phyloP scores from a whole-genome alignment of 2,329 filamentous ascomycete species.

The Trichoderma asperellum region DNA sequence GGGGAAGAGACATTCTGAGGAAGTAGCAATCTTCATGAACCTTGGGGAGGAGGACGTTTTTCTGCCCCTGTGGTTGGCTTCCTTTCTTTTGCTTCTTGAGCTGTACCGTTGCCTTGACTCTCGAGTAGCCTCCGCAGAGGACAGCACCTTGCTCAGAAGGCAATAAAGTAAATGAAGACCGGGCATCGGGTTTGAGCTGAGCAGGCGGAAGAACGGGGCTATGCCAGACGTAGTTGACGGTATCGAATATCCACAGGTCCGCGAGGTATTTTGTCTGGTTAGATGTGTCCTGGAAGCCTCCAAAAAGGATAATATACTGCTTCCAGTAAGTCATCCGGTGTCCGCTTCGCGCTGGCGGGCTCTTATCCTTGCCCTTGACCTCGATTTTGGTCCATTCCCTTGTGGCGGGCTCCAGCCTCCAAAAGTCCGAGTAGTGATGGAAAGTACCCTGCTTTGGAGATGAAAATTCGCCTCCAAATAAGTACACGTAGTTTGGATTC shows the following conservation, averaged over 20 bases:
- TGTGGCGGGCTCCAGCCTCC: constrained; percentile 80
- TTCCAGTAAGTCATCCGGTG: constrained; percentile 98
- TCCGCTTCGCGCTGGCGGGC: constrained; percentile 83
- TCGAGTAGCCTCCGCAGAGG: constrained; percentile 90
- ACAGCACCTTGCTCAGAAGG: constrained; percentile 90
- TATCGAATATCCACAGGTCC: constrained; percentile 96
- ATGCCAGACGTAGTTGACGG: constrained; percentile 82
- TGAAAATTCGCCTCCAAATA: constrained; percentile 96
- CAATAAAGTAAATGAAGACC: constrained; percentile 89
- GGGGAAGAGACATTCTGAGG: constrained; percentile 75
- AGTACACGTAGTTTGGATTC: constrained; percentile 81
- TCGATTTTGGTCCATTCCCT: constrained; percentile 94
- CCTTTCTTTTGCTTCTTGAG: constrained; percentile 66
- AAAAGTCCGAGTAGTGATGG: constrained; percentile 99
- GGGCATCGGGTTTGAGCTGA: constrained; percentile 83
- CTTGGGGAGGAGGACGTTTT: constrained; percentile 80
- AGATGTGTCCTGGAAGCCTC: constrained; percentile 95
- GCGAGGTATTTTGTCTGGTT: constrained; percentile 92
- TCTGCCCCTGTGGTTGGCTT: constrained; percentile 61
- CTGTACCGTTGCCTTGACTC: constrained; percentile 74
- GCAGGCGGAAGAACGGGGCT: constrained; percentile 74
- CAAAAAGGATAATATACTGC: constrained; percentile 93
- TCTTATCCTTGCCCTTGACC: constrained; percentile 73
- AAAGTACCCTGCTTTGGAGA: constrained; percentile 97
- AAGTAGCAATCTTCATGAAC: constrained; percentile 97